Evolutionary conservation across 2,329 filamentous ascomycete species (phyloP).

Genomic region (Cercospora sp.): DNA sequence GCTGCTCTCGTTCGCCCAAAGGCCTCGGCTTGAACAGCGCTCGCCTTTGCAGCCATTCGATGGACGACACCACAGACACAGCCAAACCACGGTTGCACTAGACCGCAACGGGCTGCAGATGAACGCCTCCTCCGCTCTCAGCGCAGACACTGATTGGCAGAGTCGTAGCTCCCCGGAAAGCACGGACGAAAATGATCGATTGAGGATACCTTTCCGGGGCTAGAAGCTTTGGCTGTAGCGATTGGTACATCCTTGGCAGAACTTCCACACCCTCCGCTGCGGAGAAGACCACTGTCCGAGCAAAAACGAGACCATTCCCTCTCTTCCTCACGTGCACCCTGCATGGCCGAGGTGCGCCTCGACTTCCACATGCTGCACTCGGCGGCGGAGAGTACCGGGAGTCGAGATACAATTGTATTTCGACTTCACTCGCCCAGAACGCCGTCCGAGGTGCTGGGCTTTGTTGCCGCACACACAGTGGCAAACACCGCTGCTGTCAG

Average conservation of each 20-base stretch:
- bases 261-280: not conserved
- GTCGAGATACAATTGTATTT: not conserved
- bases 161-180: slow-evolving; percentile 4
- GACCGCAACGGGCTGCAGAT: not conserved
- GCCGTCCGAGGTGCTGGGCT: not conserved
- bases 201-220: not conserved
- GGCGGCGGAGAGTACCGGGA: not conserved
- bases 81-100: not conserved
- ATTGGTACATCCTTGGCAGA: not conserved
- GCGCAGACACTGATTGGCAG: slow-evolving; percentile 3
- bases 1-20: not conserved
- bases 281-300: not conserved
- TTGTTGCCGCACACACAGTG: not conserved
- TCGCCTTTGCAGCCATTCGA: not conserved
- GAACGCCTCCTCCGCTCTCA: not conserved
- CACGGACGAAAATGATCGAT: not conserved
- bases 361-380: slow-evolving; percentile 1
- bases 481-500: not conserved
- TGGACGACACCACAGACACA: not conserved
- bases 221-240: not conserved
- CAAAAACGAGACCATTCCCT: not conserved
- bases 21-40: slow-evolving; percentile 11
- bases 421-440: not conserved
- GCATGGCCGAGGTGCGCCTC: slow-evolving; percentile 8
- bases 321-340: not conserved